phyloP scores from a whole-genome alignment of 768 basidiomycete species.

The Polyporus arcularius region DNA sequence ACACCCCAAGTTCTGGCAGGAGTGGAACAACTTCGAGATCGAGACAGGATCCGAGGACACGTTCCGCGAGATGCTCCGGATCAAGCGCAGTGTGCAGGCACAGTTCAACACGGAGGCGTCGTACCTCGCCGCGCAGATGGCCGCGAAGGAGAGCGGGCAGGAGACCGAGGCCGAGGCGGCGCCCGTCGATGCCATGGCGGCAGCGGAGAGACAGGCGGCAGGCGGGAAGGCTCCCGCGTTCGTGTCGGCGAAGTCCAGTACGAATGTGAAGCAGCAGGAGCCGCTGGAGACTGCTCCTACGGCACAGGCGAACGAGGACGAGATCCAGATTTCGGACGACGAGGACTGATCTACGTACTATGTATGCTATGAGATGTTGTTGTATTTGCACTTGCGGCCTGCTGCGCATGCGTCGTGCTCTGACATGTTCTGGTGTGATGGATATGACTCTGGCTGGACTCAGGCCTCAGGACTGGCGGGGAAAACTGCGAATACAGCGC shows the following conservation, averaged over 20 bases:
- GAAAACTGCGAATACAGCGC: background rate
- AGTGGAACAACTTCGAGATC: conserved; percentile 98
- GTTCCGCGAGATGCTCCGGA: conserved; percentile 92
- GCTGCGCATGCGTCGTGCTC: background rate
- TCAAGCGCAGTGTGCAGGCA: conserved; percentile 97
- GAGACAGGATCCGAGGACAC: conserved; percentile 99
- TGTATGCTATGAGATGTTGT: conserved; percentile 21
- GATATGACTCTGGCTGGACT: too few species aligned
- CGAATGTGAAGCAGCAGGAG: conserved; percentile 40
- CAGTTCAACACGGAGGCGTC: conserved; percentile 98
- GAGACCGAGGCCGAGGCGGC: conserved; percentile 32
- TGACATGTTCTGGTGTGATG: background rate
- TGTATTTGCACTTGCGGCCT: conserved; percentile 7
- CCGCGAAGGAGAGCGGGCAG: conserved; percentile 47
- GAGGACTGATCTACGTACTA: conserved; percentile 48
- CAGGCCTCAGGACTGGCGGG: too few species aligned
- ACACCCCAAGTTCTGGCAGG: conserved; percentile 90
- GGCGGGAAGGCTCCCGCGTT: conserved; percentile 64
- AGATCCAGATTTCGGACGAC: conserved; percentile 88
- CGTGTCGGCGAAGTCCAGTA: conserved; percentile 67
- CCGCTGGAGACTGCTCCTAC: conserved; percentile 32
- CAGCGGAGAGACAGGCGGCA: conserved; percentile 68
- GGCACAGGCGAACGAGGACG: conserved; percentile 65
- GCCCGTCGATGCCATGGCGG: conserved; percentile 82
- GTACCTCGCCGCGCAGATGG: conserved; percentile 88